phyloP scores from a whole-genome alignment of 1,284 basidiomycete species.

The Mycena sp. region DNA sequence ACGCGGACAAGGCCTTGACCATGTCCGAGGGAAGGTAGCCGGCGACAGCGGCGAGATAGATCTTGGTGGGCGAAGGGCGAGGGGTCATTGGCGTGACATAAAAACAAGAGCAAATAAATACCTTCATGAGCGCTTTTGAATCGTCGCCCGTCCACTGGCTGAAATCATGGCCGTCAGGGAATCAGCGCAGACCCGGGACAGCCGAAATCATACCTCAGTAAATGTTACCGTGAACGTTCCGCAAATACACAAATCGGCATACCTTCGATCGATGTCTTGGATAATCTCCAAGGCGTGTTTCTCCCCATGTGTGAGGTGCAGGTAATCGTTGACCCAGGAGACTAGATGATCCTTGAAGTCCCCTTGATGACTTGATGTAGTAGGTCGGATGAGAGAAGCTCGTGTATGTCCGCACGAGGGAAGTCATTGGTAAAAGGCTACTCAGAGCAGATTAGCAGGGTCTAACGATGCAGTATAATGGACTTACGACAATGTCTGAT shows the following conservation, averaged over 20 bases:
- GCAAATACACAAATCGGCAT: too few relatives aligned
- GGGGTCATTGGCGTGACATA: too few relatives aligned
- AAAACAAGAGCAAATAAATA: too few relatives aligned
- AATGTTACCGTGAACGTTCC: neutral
- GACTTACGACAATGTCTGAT: constrained; percentile 18
- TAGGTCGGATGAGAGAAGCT: constrained; percentile 39
- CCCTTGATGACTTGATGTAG: constrained; percentile 38
- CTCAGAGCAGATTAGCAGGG: neutral
- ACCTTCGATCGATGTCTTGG: constrained; percentile 39
- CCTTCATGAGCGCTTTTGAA: too few relatives aligned
- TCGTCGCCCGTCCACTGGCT: constrained; percentile 30
- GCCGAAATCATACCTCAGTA: constrained; percentile 23
- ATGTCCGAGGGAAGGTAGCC: too few relatives aligned
- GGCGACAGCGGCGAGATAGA: too few relatives aligned
- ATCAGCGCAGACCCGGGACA: constrained; percentile 22
- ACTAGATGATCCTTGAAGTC: constrained; percentile 43
- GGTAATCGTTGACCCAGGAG: constrained; percentile 39
- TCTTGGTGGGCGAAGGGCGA: too few relatives aligned
- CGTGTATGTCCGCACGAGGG: constrained; percentile 40
- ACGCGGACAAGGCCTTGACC: too few relatives aligned
- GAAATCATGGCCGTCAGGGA: constrained; percentile 30
- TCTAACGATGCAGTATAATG: neutral
- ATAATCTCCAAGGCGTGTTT: constrained; percentile 21
- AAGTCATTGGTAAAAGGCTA: constrained; percentile 42
- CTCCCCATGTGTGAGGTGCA: constrained; percentile 29